These are phyloP conservation scores for Pichia sp. DNA, from an alignment of 1,139 yeast genomes.

Conservation along the genomic window DNA sequence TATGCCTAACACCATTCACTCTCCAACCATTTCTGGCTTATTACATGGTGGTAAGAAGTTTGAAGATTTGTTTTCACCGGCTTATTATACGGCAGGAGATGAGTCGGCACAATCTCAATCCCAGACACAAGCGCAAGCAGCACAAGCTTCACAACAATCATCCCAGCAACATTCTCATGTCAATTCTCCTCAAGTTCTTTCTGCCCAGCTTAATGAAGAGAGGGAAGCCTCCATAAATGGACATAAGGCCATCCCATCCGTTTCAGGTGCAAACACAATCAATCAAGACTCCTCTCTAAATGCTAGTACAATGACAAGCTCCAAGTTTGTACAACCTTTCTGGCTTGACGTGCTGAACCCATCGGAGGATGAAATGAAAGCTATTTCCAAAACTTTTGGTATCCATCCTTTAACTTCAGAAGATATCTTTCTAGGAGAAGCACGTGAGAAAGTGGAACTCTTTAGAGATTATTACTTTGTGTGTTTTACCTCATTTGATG, in stretches of 20 bases:
- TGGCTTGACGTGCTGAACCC: conserved; percentile 95
- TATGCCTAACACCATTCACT: conserved; percentile 78
- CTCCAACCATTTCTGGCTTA: conserved; percentile 82
- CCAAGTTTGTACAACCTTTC: conserved; percentile 40
- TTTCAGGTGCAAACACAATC: no score
- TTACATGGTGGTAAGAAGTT: conserved; percentile 43
- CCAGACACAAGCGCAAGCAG: no score
- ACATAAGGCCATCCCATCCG: no score
- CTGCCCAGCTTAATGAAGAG: no score
- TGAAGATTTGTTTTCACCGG: conserved; percentile 40
- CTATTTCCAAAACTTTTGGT: conserved; percentile 81
- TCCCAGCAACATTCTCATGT: no score
- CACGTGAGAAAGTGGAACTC: conserved; percentile 90
- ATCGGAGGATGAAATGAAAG: conserved; percentile 95
- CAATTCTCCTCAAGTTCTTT: no score
- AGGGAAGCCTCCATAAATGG: no score
- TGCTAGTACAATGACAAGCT: neutral
- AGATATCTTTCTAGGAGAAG: conserved; percentile 89
- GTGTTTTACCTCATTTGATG: conserved; percentile 89
- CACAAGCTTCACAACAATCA: no score
- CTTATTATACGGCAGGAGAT: conserved; percentile 26
- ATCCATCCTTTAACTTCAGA: conserved; percentile 95
- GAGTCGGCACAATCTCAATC: no score
- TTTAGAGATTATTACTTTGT: conserved; percentile 86
- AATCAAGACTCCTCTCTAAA: conserved; percentile 3